Evolutionary conservation across 2,329 filamentous ascomycete genomes (phyloP), one percentile per base, ranked within the genome.

Genomic region (Colletotrichum destructivum): DNA sequence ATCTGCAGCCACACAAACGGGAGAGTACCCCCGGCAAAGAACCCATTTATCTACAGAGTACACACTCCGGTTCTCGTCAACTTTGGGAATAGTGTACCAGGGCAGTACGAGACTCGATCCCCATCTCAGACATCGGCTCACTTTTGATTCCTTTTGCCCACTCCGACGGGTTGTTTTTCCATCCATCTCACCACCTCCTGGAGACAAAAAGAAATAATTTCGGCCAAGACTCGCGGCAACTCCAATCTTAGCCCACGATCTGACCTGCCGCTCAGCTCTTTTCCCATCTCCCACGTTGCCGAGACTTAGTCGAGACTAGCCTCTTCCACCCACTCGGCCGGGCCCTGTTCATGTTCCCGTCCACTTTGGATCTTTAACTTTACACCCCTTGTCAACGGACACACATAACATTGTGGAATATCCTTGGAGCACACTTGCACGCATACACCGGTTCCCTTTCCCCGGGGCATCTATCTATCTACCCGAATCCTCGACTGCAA

Each of bases 241-340:
- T 26, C 35, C 51, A 42, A 38, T 6, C 31, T 18, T 51, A 26
- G 44, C 52, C 54, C 47, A 21, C 11, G 66, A 35, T 49, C 5
- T 31, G 21, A 42, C n/a, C n/a, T 40, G 51, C 52, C 40, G n/a
- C 49, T 31, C 46, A 23, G 38, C 42, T 44, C 42, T 38, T 44
- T 21, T 44, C 47, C 38, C n/a, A 56, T n/a, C 47, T 49, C 7
- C 8, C 9, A 23, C 40, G 38, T 59, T n/a, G n/a, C 55, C 21
- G 60, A 51, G 47, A 23, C 60, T 62, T 44, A 12, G n/a, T 40
- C 21, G 60, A 51, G 47, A 23, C 60, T 62, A 63, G 61, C 61
- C 54, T 71, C 61, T 55, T 52, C 44, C 56, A 42, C 56, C 56
- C 64, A 57, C 31, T 56, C 66, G 35, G 64, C 63, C n/a, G 21